Conservation (phyloP, 228 moss, liverwort and hornwort species). For the Sphagnum fallax region DNA sequence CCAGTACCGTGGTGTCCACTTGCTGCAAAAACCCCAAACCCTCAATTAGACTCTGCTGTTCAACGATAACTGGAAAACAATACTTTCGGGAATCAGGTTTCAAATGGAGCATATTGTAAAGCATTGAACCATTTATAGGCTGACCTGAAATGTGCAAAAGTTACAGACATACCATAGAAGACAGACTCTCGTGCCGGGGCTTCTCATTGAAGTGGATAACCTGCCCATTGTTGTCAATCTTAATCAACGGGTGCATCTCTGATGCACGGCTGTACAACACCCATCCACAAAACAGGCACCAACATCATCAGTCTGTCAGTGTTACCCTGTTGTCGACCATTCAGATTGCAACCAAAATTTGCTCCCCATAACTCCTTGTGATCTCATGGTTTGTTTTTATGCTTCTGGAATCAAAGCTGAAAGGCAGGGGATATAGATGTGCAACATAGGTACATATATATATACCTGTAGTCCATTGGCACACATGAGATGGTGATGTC, state of each 20-base stretch:
- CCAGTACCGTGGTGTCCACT: constrained; percentile 82
- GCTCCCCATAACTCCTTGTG: no score
- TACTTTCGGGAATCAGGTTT: not conserved
- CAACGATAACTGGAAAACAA: not conserved
- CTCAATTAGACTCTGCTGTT: not conserved
- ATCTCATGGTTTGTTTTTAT: no score
- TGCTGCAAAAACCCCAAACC: constrained; percentile 32
- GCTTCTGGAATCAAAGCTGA: not conserved
- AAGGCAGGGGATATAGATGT: not conserved
- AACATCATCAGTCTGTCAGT: not conserved
- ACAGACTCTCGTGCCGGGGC: constrained; percentile 43
- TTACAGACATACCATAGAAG: constrained; percentile 22
- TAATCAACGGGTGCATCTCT: constrained; percentile 42
- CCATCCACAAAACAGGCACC: not conserved
- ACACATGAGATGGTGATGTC: constrained; percentile 63
- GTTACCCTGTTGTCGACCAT: no score
- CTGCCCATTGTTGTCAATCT: constrained; percentile 36
- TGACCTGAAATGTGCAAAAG: not conserved
- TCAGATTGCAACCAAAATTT: not conserved
- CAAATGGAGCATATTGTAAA: not conserved
- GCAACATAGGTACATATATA: not conserved
- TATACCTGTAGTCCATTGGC: constrained; percentile 66
- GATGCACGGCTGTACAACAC: constrained; percentile 32
- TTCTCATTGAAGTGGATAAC: constrained; percentile 44
- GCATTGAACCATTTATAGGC: no score